Conservation (phyloP, 2,329 filamentous ascomycete genomes). For the Arachnomyces sp. region DNA sequence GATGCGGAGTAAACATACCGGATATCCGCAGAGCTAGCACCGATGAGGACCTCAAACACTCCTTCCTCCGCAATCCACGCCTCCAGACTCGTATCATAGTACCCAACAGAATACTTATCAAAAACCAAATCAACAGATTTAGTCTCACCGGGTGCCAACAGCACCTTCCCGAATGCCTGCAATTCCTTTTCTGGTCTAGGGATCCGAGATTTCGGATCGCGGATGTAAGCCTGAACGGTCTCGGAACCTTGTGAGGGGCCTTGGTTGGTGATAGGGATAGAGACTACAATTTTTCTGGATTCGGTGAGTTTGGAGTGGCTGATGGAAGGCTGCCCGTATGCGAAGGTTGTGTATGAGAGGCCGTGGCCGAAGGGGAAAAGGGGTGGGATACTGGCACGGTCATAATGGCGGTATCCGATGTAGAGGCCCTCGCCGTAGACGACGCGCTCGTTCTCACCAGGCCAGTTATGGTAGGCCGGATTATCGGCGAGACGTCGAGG, state of each 20-base stretch:
- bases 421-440: conserved; percentile 72
- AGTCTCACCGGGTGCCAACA: conserved; percentile 47
- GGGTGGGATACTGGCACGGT: conserved; percentile 57
- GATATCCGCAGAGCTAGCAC: conserved; percentile 56
- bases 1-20: conserved; percentile 43
- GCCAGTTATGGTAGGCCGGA: conserved; percentile 59
- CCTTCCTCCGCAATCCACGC: conserved; percentile 63
- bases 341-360: conserved; percentile 71
- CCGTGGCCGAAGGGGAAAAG: conserved; percentile 78
- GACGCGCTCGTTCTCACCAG: conserved; percentile 47
- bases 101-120: conserved; percentile 46
- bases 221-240: conserved; percentile 55
- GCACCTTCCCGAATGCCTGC: conserved; percentile 61
- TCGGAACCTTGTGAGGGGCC: conserved; percentile 60
- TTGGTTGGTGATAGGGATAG: conserved; percentile 64
- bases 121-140: conserved; percentile 34
- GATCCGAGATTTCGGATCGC: conserved; percentile 56
- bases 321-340: conserved; percentile 61
- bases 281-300: conserved; percentile 53
- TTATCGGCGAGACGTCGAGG: conserved; percentile 54
- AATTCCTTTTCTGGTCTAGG: conserved; percentile 63
- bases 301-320: conserved; percentile 52
- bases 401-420: conserved; percentile 74
- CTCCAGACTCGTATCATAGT: conserved; percentile 54
- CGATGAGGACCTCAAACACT: conserved; percentile 53